Percentiles rank a stretch among this genome's conserved stretches.
phyloP scores from a whole-genome alignment of 352 stramenopile species.

The Globisporangium megalacanthum region DNA sequence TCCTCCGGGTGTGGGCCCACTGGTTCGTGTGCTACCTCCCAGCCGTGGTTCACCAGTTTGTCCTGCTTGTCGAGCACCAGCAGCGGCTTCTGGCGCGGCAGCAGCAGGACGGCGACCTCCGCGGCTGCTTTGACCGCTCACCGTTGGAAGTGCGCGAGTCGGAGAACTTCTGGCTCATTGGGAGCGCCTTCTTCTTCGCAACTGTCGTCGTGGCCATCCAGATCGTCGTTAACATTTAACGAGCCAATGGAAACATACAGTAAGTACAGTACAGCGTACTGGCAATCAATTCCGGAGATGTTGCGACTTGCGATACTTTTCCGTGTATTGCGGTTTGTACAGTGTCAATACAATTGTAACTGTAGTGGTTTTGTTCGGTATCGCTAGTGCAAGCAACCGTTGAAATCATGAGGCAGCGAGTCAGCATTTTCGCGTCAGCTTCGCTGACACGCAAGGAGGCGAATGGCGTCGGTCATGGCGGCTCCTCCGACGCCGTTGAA shows the following conservation, averaged over 20 bases:
- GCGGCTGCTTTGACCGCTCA: constrained; percentile 33
- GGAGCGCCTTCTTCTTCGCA: constrained; percentile 51
- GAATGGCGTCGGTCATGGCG: constrained; percentile 5
- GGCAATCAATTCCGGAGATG: too few relatives aligned
- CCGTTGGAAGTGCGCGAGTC: constrained; percentile 45
- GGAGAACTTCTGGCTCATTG: constrained; percentile 53
- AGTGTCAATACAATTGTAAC: too few relatives aligned
- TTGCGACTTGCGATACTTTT: too few relatives aligned
- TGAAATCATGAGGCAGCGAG: too few relatives aligned
- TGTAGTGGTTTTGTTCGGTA: too few relatives aligned
- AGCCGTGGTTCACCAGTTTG: constrained; percentile 16
- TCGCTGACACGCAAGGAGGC: not conserved
- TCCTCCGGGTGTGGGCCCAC: constrained; percentile 48
- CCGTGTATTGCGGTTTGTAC: too few relatives aligned
- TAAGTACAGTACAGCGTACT: too few relatives aligned
- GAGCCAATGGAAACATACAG: too few relatives aligned
- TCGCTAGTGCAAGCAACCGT: too few relatives aligned
- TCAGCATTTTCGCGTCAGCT: not conserved
- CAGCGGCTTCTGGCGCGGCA: not conserved
- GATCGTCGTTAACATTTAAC: constrained; percentile 55
- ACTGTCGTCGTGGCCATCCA: constrained; percentile 57
- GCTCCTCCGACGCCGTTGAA: not conserved
- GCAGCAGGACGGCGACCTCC: not conserved
- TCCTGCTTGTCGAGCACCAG: constrained; percentile 10
- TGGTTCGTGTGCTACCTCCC: constrained; percentile 49